phyloP scores from a whole-genome alignment of 208 protist genomes.

The Leishmania guyanensis region DNA sequence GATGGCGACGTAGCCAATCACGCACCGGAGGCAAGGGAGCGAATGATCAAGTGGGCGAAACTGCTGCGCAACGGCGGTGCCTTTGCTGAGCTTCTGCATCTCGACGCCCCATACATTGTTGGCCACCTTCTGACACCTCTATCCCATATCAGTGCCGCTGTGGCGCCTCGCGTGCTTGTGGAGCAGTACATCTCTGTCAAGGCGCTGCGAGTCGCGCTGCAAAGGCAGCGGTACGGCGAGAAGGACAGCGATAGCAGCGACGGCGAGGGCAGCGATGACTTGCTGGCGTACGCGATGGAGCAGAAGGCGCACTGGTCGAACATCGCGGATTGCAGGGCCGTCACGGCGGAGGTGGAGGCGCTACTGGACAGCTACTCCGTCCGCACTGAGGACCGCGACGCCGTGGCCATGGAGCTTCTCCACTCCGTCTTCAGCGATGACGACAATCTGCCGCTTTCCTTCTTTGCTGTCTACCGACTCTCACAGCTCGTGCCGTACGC shows the following conservation, averaged over 20 bases:
- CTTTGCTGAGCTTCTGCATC: constrained; percentile 41
- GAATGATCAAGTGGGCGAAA: constrained; percentile 38
- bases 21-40: constrained; percentile 31
- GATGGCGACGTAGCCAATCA: constrained; percentile 25
- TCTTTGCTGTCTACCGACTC: constrained; percentile 61
- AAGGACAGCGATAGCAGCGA: background rate
- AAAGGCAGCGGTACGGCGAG: constrained; percentile 6
- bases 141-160: constrained; percentile 43
- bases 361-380: constrained; percentile 58
- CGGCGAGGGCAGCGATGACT: constrained; percentile 17
- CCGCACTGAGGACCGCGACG: constrained; percentile 43
- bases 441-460: constrained; percentile 28
- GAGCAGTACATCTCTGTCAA: constrained; percentile 83
- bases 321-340: constrained; percentile 36
- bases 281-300: constrained; percentile 46
- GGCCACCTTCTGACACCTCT: constrained; percentile 30
- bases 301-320: constrained; percentile 61
- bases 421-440: constrained; percentile 28
- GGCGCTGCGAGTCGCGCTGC: constrained; percentile 64
- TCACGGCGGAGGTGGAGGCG: constrained; percentile 37
- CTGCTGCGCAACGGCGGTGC: constrained; percentile 34
- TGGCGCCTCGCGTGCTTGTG: constrained; percentile 62
- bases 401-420: constrained; percentile 33
- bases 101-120: constrained; percentile 31
- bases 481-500: constrained; percentile 71